Conservation (phyloP, 1,284 basidiomycete genomes). For the Xanthoconium separans region DNA sequence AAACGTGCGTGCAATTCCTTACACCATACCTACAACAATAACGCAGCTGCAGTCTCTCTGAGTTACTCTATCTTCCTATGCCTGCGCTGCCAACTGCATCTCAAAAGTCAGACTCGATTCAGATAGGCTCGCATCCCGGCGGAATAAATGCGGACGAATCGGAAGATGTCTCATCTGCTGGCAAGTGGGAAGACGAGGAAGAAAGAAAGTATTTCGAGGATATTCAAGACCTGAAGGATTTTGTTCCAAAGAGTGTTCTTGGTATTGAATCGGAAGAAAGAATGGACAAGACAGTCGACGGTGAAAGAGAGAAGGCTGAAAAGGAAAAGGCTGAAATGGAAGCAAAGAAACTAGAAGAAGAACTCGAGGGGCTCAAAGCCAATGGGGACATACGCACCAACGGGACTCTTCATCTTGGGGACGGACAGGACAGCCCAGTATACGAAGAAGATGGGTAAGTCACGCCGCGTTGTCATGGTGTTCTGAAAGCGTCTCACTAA, state of each 20-base stretch:
- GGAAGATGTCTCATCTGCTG: constrained; percentile 56
- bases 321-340: constrained; percentile 57
- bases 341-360: constrained; percentile 68
- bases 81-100: constrained; percentile 81
- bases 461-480: constrained; percentile 14
- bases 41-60: constrained; percentile 66
- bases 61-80: constrained; percentile 79
- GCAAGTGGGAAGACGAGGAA: constrained; percentile 99
- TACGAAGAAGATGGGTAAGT: constrained; percentile 54
- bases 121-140: constrained; percentile 59
- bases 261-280: constrained; percentile 69
- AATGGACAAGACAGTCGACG: constrained; percentile 41
- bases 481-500: constrained; percentile 2
- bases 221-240: constrained; percentile 86
- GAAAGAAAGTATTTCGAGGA: constrained; percentile 95
- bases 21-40: background rate
- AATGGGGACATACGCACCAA: constrained; percentile 30
- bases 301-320: constrained; percentile 46
- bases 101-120: constrained; percentile 75
- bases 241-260: constrained; percentile 85
- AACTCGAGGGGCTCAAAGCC: constrained; percentile 53
- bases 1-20: constrained; percentile 54
- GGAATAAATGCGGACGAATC: constrained; percentile 46
- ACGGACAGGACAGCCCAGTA: constrained; percentile 26
- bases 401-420: constrained; percentile 12